Base-by-base conservation (phyloP, 495 filamentous ascomycete species). In the Xylaria cubensis region DNA sequence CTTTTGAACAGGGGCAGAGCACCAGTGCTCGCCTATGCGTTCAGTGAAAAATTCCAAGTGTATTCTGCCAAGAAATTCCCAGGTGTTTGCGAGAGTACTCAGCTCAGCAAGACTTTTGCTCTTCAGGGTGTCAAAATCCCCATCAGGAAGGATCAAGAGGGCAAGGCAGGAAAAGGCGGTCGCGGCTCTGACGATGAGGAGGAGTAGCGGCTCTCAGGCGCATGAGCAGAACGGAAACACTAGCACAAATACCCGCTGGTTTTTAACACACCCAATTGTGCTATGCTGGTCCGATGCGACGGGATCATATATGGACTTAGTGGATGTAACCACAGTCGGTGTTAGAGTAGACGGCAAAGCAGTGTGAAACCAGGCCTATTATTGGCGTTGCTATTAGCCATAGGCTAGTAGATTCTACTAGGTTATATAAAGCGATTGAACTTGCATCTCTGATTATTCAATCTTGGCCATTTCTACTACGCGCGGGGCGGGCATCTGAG, bases 41-140 rank as follows among this genome's bases (percentile, higher is more conserved):
- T 96, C 80, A 94, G 91, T 46, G 93, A 97, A 17, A 87, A 89
- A 21, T 98, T 99, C 86, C 93, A 96, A 72, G 96, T 99, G 56
- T 98, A 91, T 80, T 94, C 91, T 6, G 96, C 96, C 44, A 99
- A 99, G 87, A 97, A 97, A 74, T 99, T 99, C 86, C 95, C 96
- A 0, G 96, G 96, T 70, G 96, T 99, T 1, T 97, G 97, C 73
- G 95, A 98, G 79, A 95, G 92, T 79, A 99, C 96, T 2, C 81
- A 88, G n/a, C 83, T 99, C 24, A 97, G 94, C 86, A 97, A 97
- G 79, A 92, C 90, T 75, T 99, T 99, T 82, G 96, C 96, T 13
- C 86, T 90, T 10, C 96, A 99, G 75, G 96, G 96, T n/a, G 95
- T 97, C 81, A 97, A 97, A 82, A 97, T 97, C 21, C 94, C 94